These are phyloP conservation scores for Fusarium piperis DNA, from an alignment of 2,329 filamentous ascomycete species.

Conservation along the genomic window DNA sequence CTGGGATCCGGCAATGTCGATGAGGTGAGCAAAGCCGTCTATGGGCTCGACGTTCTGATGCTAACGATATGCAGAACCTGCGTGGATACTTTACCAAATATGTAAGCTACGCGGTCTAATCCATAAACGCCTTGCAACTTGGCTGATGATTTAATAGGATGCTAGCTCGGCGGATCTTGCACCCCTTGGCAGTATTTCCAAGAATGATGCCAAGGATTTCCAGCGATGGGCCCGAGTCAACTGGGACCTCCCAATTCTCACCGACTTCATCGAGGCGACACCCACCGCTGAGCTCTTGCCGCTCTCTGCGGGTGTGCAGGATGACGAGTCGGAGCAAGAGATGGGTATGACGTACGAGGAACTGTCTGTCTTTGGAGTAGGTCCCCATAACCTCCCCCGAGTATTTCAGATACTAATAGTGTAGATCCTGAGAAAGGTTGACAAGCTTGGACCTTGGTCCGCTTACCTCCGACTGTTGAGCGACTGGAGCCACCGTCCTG, in stretches of 20 bases:
- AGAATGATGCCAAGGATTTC: slow-evolving; percentile 73
- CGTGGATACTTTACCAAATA: neutral
- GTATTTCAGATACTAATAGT: neutral
- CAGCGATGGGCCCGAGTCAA: slow-evolving; percentile 64
- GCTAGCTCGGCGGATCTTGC: slow-evolving; percentile 61
- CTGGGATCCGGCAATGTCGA: neutral
- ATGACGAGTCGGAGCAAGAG: slow-evolving; percentile 47
- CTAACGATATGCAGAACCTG: neutral
- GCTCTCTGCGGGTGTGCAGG: slow-evolving; percentile 51
- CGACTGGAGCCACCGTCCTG: slow-evolving; percentile 49
- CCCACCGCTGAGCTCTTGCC: slow-evolving; percentile 64
- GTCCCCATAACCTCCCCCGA: slow-evolving; percentile 7
- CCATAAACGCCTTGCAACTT: neutral
- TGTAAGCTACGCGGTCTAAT: neutral
- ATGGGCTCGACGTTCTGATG: slow-evolving; percentile 3
- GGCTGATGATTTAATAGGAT: neutral
- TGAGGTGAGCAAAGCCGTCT: slow-evolving; percentile 35
- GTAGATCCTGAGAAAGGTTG: slow-evolving; percentile 38
- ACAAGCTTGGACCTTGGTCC: slow-evolving; percentile 54
- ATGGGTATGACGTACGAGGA: slow-evolving; percentile 57
- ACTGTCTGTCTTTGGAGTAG: slow-evolving; percentile 49
- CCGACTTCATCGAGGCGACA: slow-evolving; percentile 68
- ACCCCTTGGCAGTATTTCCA: slow-evolving; percentile 62
- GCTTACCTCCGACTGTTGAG: slow-evolving; percentile 51
- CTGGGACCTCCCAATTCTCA: slow-evolving; percentile 70